A percentile compares a stretch with the other conserved stretches of the same genome.
Conservation (phyloP, 345 rosid species). For the Clausena lansium region DNA sequence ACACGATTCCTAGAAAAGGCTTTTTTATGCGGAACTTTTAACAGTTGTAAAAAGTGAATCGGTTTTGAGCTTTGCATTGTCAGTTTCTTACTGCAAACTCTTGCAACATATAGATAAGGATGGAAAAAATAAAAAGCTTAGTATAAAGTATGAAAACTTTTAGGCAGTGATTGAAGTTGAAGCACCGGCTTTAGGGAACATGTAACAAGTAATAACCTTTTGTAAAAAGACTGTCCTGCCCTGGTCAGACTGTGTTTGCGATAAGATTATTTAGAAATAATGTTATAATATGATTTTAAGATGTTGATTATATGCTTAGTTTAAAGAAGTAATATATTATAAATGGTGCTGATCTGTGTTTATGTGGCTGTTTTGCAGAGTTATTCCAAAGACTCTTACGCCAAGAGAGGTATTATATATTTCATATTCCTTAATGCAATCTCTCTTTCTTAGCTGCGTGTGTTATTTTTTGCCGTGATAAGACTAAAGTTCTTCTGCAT, state of each 20-base stretch:
- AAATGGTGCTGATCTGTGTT: background rate
- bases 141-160: conserved; percentile 21
- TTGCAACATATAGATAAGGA: conserved; percentile 1
- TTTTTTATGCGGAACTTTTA: conserved; percentile 17
- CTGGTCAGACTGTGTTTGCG: background rate
- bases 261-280: background rate
- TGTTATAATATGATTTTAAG: background rate
- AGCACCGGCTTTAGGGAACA: no score
- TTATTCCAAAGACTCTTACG: conserved; percentile 80
- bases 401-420: conserved; percentile 68
- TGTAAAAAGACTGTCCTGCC: conserved; percentile 9
- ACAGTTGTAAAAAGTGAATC: conserved; percentile 14
- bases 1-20: background rate
- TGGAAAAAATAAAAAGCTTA: conserved; percentile 6
- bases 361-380: conserved; percentile 46
- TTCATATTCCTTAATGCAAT: background rate
- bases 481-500: background rate
- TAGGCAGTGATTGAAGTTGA: conserved; percentile 3
- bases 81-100: conserved; percentile 20
- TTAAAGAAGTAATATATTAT: background rate
- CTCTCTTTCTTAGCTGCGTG: background rate
- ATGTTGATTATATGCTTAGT: no score
- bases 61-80: conserved; percentile 21
- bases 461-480: background rate
- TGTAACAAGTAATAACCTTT: background rate